Conservation (phyloP, 768 basidiomycete genomes). For the Albatrellus ellisii region DNA sequence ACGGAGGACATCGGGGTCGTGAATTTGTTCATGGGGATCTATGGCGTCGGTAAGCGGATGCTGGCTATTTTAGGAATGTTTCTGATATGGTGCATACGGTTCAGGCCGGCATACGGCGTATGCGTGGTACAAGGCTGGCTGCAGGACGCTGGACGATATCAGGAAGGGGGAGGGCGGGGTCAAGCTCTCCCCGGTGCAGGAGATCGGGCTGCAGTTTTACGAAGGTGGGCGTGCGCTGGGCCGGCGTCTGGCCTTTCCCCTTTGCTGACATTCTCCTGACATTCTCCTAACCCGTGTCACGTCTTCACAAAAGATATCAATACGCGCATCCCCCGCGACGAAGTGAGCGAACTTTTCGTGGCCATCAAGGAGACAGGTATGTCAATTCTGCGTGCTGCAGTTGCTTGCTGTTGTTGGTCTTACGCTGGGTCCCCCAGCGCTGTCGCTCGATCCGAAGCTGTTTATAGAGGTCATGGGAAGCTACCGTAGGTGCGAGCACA, state of each 20-base stretch:
- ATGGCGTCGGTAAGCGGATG: slow-evolving; percentile 62
- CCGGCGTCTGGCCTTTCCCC: no score
- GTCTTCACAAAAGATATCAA: slow-evolving; percentile 50
- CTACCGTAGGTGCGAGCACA: slow-evolving; percentile 46
- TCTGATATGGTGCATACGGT: neutral
- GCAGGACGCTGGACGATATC: slow-evolving; percentile 69
- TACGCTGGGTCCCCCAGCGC: slow-evolving; percentile 29
- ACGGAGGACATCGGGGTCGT: slow-evolving; percentile 48
- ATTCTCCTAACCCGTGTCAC: neutral
- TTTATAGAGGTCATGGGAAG: slow-evolving; percentile 88
- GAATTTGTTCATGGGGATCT: slow-evolving; percentile 62
- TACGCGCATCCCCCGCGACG: slow-evolving; percentile 69
- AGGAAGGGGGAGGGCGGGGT: slow-evolving; percentile 44
- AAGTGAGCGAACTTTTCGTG: slow-evolving; percentile 63
- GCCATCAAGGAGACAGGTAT: slow-evolving; percentile 60
- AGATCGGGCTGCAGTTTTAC: slow-evolving; percentile 57
- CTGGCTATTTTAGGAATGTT: neutral
- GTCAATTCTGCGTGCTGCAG: slow-evolving; percentile 3
- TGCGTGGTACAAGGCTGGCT: slow-evolving; percentile 65
- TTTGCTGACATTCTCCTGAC: neutral
- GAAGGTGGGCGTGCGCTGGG: slow-evolving; percentile 40
- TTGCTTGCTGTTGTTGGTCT: neutral
- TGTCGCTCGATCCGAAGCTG: slow-evolving; percentile 54
- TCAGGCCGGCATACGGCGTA: slow-evolving; percentile 53
- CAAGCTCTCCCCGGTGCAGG: slow-evolving; percentile 42